Evolutionary conservation across 129 eudicot genomes (phyloP), one percentile per base, ranked within the genome.

Genomic region (Chrysanthemum seticuspe): DNA sequence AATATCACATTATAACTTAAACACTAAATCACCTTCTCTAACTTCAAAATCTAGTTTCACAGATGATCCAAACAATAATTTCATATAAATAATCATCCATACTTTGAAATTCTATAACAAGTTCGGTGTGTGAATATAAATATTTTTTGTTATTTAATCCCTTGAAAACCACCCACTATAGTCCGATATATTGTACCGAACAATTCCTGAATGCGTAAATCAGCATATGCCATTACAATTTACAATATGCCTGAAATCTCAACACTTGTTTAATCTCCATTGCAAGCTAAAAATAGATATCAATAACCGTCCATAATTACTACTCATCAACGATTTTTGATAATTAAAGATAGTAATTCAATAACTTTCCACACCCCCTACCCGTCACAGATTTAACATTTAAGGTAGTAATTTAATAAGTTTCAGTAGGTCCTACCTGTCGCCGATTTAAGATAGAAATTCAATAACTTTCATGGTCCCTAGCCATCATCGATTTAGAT

Each of bases 1-100:
- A 70, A 71, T 50, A 78, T 27, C 71, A 52, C 62, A 53, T 36
- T 61, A 23, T 4, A 10, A 61, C 14, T 21, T 29, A 14, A 29
- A 49, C 61, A 11, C 29, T 6, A 13, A 49, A 62, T 31, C 45
- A 70, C 56, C 34, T 71, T 71, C 54, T 44, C 18, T 3, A 73
- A 40, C 23, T 72, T 19, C 44, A 45, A 36, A 56, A 34, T 71
- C 25, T 71, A 73, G 31, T 6, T 7, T 34, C 65, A 45, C 10
- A 34, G 10, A 74, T 23, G 7, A 74, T 36, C 72, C 71, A 54
- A 67, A 56, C 67, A 76, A 14, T 47, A 62, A 47, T 10, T 53
- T 23, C 45, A 61, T 11, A 61, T 6, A 60, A 74, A 51, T 27
- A 65, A 15, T 51, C 15, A 9, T 40, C 16, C 3, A 10, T 18